Evolutionary conservation across 768 basidiomycete genomes (phyloP), one percentile per base, ranked within the genome.

Genomic region (Rhizopogon sp.): DNA sequence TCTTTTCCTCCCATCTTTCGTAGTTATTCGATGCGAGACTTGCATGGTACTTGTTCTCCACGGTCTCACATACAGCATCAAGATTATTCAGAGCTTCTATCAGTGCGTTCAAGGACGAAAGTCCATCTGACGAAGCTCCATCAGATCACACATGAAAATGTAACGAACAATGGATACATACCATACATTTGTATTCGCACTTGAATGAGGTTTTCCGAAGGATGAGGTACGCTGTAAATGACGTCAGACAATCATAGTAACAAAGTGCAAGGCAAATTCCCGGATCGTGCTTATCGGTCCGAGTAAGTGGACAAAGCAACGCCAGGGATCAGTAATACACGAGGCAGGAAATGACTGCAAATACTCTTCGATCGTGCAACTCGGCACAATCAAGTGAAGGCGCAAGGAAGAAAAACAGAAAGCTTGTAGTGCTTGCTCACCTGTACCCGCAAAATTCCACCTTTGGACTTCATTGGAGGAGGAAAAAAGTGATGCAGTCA

Each of bases 111-210:
- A 95, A 72, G 0, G 96, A 92, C 3, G 94, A 96, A n/a, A 90
- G 76, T 39, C 84, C 80, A 66, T 98, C 96, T 97, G 40, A 40
- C 45, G 39, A 25, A 28, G 5, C 53, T 46, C 42, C 6, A 25
- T 39, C 28, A 39, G 55, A 35, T 13, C 43, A 28, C 5, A 33
- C 39, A 16, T 22, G 2, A n/a, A 31, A 20, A 10, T 50, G 51
- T 3, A 16, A 44, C 10, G 31, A 43, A 56, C 5, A 16, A 25
- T 22, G 22, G 20, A 4, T 28, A 77, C 93, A 58, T 64, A 98
- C 94, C 94, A 62, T 98, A 97, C 96, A 98, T 98, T 81, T 98
- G 96, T 57, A 98, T 93, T n/a, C 97, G 90, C 28, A 98, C 75
- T 64, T 98, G 91, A 64, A 99, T 97, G 62, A 89, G 86, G 62